phyloP scores from a whole-genome alignment of 1,284 basidiomycete genomes.

The Porphyrellus sp. region DNA sequence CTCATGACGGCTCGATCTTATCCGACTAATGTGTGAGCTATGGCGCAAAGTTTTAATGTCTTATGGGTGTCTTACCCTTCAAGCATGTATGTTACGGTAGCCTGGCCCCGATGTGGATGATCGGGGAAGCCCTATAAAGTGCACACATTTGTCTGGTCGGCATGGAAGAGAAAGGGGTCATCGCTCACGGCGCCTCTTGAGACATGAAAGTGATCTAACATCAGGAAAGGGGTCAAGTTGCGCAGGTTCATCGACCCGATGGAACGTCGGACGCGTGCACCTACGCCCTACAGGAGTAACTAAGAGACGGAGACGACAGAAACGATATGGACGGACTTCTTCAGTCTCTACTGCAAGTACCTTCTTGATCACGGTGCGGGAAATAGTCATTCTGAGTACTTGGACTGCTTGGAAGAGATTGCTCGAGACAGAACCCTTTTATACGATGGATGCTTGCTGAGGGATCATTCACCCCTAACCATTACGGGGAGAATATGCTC shows the following conservation, averaged over 20 bases:
- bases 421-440: background rate
- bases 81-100: slow-evolving; percentile 86
- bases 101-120: slow-evolving; percentile 88
- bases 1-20: slow-evolving; percentile 74
- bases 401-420: background rate
- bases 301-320: background rate
- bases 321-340: slow-evolving; percentile 51
- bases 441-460: background rate
- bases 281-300: slow-evolving; percentile 60
- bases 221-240: slow-evolving; percentile 88
- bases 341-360: slow-evolving; percentile 78
- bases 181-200: slow-evolving; percentile 55
- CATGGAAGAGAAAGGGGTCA: background rate
- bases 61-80: slow-evolving; percentile 54
- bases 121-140: slow-evolving; percentile 64
- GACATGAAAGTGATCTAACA: slow-evolving; percentile 79
- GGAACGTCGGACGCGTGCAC: slow-evolving; percentile 84
- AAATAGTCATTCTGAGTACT: slow-evolving; percentile 36
- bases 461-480: background rate
- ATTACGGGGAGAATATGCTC: background rate
- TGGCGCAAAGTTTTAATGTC: background rate
- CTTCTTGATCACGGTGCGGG: slow-evolving; percentile 71
- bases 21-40: background rate
- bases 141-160: background rate
- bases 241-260: slow-evolving; percentile 77